These are phyloP conservation scores for Bjerkandera adusta DNA, from an alignment of 1,284 basidiomycete species.

Conservation along the genomic window DNA sequence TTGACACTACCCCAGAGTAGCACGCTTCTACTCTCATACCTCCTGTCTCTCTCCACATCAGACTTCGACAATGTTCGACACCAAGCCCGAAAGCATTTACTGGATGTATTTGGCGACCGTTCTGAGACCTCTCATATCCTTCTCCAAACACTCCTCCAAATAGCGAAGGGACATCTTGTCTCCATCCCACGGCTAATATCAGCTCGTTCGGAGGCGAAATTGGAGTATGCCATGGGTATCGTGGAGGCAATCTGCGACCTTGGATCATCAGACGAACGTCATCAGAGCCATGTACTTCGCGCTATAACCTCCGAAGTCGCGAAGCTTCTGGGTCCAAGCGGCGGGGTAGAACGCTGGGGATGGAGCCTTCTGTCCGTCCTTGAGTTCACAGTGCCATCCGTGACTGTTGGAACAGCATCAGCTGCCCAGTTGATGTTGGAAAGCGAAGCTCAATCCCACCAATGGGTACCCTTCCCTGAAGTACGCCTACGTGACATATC, in stretches of 20 bases:
- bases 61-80: conserved; percentile 51
- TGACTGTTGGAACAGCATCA: conserved; percentile 45
- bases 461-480: conserved; percentile 52
- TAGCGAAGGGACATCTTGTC: conserved; percentile 62
- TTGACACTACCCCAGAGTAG: conserved; percentile 64
- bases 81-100: conserved; percentile 47
- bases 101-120: conserved; percentile 40
- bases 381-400: conserved; percentile 60
- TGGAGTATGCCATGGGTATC: conserved; percentile 63
- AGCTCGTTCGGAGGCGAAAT: conserved; percentile 67
- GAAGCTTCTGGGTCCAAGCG: conserved; percentile 74
- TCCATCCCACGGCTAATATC: conserved; percentile 73
- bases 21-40: conserved; percentile 64
- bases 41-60: conserved; percentile 61
- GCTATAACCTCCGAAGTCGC: conserved; percentile 57
- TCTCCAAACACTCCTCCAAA: conserved; percentile 51
- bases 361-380: conserved; percentile 78
- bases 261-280: conserved; percentile 26
- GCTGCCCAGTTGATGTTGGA: conserved; percentile 61
- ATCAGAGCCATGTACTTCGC: conserved; percentile 21
- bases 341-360: conserved; percentile 88
- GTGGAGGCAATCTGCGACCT: conserved; percentile 69
- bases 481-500: conserved; percentile 60
- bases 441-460: conserved; percentile 35
- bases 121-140: conserved; percentile 44